A percentile compares a stretch with the other conserved stretches of the same genome.
phyloP scores from a whole-genome alignment of 2,329 filamentous ascomycete species.

The Colletotrichum coccodes region DNA sequence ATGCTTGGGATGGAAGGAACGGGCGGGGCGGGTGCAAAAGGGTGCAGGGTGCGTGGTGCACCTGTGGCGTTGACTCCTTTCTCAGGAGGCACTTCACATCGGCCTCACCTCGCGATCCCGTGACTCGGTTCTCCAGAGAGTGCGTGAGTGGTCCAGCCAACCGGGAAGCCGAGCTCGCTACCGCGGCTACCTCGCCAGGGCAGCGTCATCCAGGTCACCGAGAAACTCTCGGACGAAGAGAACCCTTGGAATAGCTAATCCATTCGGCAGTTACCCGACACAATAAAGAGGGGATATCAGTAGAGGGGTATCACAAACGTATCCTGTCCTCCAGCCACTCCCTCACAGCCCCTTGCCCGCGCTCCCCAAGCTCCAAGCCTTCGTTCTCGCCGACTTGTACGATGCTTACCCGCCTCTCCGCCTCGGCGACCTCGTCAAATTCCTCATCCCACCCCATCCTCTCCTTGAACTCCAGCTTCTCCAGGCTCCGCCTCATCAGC shows the following conservation, averaged over 20 bases:
- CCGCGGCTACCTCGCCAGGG: not conserved
- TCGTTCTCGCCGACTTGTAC: slow-evolving; percentile 47
- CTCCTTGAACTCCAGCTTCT: slow-evolving; percentile 56
- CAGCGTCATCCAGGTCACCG: not conserved
- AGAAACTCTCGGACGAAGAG: not conserved
- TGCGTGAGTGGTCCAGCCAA: too few relatives aligned
- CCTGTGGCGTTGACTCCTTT: not conserved
- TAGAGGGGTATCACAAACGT: slow-evolving; percentile 16
- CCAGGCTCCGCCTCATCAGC: slow-evolving; percentile 60
- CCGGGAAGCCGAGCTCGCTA: not conserved
- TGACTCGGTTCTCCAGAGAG: not conserved
- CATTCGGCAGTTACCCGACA: not conserved
- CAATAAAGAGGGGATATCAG: not conserved
- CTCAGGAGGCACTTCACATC: not conserved
- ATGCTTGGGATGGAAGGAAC: not conserved
- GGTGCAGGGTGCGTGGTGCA: not conserved
- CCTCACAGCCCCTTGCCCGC: slow-evolving; percentile 39
- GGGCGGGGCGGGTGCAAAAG: not conserved
- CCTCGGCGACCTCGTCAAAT: slow-evolving; percentile 45
- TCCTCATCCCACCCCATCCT: slow-evolving; percentile 53
- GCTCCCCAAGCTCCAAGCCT: slow-evolving; percentile 39
- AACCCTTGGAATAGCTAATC: not conserved
- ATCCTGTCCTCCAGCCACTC: slow-evolving; percentile 43
- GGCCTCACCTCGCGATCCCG: not conserved
- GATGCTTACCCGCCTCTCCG: slow-evolving; percentile 49